A percentile compares a stretch with the other conserved stretches of the same genome.
Evolutionary conservation across 192 early-diverging fungal genomes (phyloP).

Genomic region (Tieghemiomyces parasiticus): DNA sequence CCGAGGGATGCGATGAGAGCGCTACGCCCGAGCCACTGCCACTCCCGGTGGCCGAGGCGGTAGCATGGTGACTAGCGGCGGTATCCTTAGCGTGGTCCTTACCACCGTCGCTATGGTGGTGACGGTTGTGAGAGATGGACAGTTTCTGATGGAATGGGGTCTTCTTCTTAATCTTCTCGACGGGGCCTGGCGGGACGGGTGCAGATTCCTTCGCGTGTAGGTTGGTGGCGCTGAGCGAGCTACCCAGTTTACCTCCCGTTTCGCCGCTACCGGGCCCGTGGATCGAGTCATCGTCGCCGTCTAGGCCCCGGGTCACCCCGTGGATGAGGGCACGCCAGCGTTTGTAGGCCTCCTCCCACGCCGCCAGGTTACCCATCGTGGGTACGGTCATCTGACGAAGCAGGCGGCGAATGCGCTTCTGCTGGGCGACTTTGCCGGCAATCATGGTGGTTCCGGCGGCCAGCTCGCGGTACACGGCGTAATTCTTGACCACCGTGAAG

Average conservation of each 20-base stretch:
- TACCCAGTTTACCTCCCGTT: background rate
- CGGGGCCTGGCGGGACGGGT: conserved; percentile 15
- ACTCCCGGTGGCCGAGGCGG: background rate
- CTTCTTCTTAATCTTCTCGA: conserved; percentile 18
- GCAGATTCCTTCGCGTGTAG: conserved; percentile 1
- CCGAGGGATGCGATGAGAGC: too few species aligned
- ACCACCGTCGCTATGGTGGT: too few species aligned
- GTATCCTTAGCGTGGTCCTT: background rate
- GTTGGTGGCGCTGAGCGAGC: background rate
- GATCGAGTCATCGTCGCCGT: background rate
- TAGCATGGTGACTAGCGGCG: background rate
- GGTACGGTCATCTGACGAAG: conserved; percentile 45
- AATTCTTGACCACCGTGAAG: conserved; percentile 53
- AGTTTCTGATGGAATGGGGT: conserved; percentile 8
- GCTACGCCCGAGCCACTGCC: too few species aligned
- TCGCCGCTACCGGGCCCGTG: background rate
- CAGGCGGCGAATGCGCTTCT: conserved; percentile 58
- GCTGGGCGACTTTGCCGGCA: conserved; percentile 43
- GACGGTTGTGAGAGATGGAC: background rate
- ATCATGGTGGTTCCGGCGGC: conserved; percentile 29
- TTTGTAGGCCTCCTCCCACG: conserved; percentile 69
- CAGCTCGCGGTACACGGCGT: conserved; percentile 51
- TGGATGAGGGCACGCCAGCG: conserved; percentile 49
- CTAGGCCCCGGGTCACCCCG: conserved; percentile 9
- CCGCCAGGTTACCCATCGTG: conserved; percentile 59